A percentile compares a stretch with the other conserved stretches of the same genome.
Conservation (phyloP, 192 early-diverging fungal species). For the Paraglomus occultum region DNA sequence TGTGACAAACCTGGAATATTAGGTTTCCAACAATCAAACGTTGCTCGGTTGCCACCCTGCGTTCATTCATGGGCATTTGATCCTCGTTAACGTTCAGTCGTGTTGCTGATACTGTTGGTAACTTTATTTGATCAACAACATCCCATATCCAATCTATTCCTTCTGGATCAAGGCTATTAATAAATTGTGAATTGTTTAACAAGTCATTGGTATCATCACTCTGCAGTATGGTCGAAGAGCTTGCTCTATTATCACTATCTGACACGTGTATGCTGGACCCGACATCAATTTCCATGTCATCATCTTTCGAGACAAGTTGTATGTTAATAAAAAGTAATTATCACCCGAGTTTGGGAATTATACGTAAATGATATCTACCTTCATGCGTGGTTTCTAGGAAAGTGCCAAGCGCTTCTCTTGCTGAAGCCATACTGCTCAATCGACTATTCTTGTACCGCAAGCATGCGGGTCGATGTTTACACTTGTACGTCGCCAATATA, state of each 20-base stretch:
- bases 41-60: constrained; percentile 41
- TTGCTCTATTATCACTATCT: neutral
- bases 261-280: neutral
- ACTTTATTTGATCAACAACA: constrained; percentile 34
- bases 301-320: neutral
- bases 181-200: neutral
- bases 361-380: constrained; percentile 1
- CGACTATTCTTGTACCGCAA: constrained; percentile 32
- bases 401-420: constrained; percentile 26
- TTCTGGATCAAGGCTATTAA: constrained; percentile 26
- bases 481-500: constrained; percentile 18
- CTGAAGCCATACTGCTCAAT: constrained; percentile 34
- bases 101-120: constrained; percentile 36
- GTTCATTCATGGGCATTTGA: constrained; percentile 9
- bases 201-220: neutral
- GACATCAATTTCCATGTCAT: constrained; percentile 25
- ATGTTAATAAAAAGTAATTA: neutral
- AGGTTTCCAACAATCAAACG: constrained; percentile 48
- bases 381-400: constrained; percentile 30
- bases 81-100: constrained; percentile 30
- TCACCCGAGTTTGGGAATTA: neutral
- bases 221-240: neutral
- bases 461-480: constrained; percentile 32
- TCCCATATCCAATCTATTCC: constrained; percentile 47
- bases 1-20: constrained; percentile 32